Evolutionary conservation across 805 yeast species (phyloP).

Genomic region (Kodamaea hsintzibuensis): DNA sequence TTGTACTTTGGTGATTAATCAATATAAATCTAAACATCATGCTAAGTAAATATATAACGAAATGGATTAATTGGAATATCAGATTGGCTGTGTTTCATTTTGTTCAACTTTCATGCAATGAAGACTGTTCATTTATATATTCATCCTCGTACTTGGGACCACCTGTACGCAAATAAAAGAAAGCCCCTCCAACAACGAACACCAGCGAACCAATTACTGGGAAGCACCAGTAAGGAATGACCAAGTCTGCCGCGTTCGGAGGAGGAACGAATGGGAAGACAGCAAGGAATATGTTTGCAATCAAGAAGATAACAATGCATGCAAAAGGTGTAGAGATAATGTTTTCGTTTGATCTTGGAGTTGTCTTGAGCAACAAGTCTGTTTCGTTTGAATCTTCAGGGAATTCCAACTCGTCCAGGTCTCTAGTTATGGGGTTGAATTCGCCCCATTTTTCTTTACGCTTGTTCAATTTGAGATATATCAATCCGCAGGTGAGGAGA

Average conservation of each 20-base stretch:
- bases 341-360: background rate
- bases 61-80: too few relatives aligned
- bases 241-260: slow-evolving; percentile 31
- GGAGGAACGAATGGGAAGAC: slow-evolving; percentile 60
- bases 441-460: slow-evolving; percentile 43
- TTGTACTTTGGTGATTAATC: slow-evolving; percentile 31
- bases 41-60: background rate
- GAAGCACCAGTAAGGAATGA: slow-evolving; percentile 58
- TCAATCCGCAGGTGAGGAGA: slow-evolving; percentile 51
- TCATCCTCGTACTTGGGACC: slow-evolving; percentile 19
- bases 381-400: slow-evolving; percentile 10
- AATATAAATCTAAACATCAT: background rate
- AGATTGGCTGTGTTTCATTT: background rate
- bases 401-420: background rate
- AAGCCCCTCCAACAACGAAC: slow-evolving; percentile 41
- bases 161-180: slow-evolving; percentile 16
- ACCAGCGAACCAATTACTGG: slow-evolving; percentile 55
- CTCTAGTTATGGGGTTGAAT: slow-evolving; percentile 6
- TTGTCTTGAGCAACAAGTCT: slow-evolving; percentile 1
- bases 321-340: slow-evolving; percentile 30
- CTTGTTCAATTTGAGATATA: slow-evolving; percentile 49
- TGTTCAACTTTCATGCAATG: background rate
- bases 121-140: background rate
- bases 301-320: slow-evolving; percentile 38
- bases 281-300: slow-evolving; percentile 51